Evolutionary conservation across 305 asterid species (phyloP).

Genomic region (Fraxinus paxiana): DNA sequence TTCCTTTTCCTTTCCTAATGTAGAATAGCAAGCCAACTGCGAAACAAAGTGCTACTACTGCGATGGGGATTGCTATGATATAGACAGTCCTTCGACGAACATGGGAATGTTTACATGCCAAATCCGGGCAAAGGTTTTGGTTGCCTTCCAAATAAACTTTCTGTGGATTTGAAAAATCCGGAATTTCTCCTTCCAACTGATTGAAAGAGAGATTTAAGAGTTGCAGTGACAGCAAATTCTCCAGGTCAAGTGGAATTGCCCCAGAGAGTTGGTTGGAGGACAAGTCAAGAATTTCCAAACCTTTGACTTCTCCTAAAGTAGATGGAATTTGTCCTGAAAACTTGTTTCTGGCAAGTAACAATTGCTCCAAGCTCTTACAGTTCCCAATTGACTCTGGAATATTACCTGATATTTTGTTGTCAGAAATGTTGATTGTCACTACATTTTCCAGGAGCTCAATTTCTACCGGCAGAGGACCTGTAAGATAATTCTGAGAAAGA

Average conservation of each 20-base stretch:
- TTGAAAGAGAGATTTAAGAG: conserved; percentile 56
- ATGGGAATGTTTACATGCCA: neutral
- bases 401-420: conserved; percentile 42
- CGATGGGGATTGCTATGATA: conserved; percentile 15
- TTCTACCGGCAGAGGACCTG: conserved; percentile 50
- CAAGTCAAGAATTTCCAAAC: conserved; percentile 53
- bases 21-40: conserved; percentile 24
- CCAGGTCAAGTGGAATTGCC: conserved; percentile 35
- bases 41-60: conserved; percentile 11
- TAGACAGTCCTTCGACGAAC: conserved; percentile 4
- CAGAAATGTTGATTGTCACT: conserved; percentile 41
- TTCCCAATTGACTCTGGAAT: conserved; percentile 48
- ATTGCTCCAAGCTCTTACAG: conserved; percentile 43
- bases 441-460: conserved; percentile 34
- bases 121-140: conserved; percentile 32
- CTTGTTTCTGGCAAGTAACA: conserved; percentile 37
- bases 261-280: conserved; percentile 60
- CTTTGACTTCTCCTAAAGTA: conserved; percentile 36
- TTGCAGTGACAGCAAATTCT: conserved; percentile 36
- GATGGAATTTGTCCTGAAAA: conserved; percentile 51
- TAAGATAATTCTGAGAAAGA: conserved; percentile 42
- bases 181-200: conserved; percentile 48
- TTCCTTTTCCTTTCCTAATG: conserved; percentile 26
- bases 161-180: conserved; percentile 39
- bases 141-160: conserved; percentile 46